Evolutionary conservation across 2,329 filamentous ascomycete genomes (phyloP).

Genomic region (Epichloe sylvatica): DNA sequence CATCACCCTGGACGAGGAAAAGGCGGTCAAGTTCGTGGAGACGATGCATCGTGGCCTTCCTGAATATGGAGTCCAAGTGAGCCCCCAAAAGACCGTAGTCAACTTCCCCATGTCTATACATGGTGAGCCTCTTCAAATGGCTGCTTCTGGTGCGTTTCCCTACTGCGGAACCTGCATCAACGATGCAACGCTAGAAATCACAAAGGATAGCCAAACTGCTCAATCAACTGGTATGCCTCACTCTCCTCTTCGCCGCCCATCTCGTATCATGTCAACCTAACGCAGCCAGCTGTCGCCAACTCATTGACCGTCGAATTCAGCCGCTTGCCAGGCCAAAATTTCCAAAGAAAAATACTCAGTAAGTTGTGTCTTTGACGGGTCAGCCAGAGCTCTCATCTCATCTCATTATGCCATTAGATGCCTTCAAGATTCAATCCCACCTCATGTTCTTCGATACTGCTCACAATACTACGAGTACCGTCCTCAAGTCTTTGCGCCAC

Average conservation of each 20-base stretch:
- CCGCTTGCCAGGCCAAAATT: constrained; percentile 58
- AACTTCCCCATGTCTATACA: constrained; percentile 61
- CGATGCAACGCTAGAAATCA: constrained; percentile 58
- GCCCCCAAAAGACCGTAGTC: constrained; percentile 61
- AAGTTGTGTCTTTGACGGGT: constrained; percentile 14
- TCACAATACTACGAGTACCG: constrained; percentile 57
- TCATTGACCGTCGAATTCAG: constrained; percentile 68
- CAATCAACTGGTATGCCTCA: constrained; percentile 11
- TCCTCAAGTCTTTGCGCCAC: constrained; percentile 61
- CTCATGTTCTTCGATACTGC: constrained; percentile 69
- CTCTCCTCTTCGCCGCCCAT: neutral
- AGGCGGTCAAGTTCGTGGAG: constrained; percentile 60
- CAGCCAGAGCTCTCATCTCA: too few species aligned
- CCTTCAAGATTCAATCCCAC: constrained; percentile 76
- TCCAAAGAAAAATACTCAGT: constrained; percentile 67
- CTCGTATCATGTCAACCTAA: neutral
- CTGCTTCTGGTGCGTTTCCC: constrained; percentile 45
- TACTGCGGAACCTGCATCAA: constrained; percentile 79
- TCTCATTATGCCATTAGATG: constrained; percentile 22
- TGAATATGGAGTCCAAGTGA: constrained; percentile 69
- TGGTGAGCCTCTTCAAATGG: constrained; percentile 35
- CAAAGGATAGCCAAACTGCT: constrained; percentile 44
- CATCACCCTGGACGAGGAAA: constrained; percentile 53
- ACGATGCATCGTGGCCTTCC: constrained; percentile 69
- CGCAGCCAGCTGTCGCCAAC: constrained; percentile 37